Evolutionary conservation across 2,329 filamentous ascomycete genomes (phyloP), one percentile per base, ranked within the genome.

Genomic region (Proliferodiscus dingleyae): DNA sequence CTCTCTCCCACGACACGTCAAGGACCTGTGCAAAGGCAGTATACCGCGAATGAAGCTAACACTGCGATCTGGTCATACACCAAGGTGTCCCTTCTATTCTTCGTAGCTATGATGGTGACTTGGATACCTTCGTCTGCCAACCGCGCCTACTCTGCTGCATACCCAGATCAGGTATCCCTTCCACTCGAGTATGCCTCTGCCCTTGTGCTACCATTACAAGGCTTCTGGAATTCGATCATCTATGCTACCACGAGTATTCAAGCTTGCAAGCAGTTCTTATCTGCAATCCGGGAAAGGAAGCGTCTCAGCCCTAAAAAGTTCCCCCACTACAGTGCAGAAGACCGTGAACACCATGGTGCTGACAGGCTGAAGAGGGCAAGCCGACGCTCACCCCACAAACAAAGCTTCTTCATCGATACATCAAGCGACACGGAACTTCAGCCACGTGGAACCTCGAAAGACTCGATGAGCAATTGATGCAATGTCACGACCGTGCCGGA

Each of bases 141-240:
- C 63, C 76, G 88, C 8, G 76, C 90, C 13, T 89, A 85, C 65
- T 80, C 80, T 3, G 71, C 89, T 13, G 71, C 81, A 7, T 71
- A 84, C 57, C 68, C 73, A 0, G 66, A 74, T 21, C 47, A 72
- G 3, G 66, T 74, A 0, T 74, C 71, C 6, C 73, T 81, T 22
- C 69, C 73, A 0, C 75, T 93, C 19, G 81, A 87, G 57, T 80
- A 85, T 53, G 77, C 82, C 53, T 83, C 84, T 18, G 81, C 85
- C 0, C 74, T 88, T 32, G 87, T 93, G 1, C 73, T 94, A 7
- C 87, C 88, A 0, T 73, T 89, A 0, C 88, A 94, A 61, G 88
- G 88, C 0, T 86, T 90, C 58, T 93, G 87, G 87, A 94, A 94
- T 62, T 78, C 82, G 15, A 64, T 86, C 47, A 88, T 94, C 54